Percentiles rank a stretch among this genome's conserved stretches.
These are phyloP conservation scores for Phtheirospermum japonicum DNA, from an alignment of 257 asterid species.

Conservation along the genomic window DNA sequence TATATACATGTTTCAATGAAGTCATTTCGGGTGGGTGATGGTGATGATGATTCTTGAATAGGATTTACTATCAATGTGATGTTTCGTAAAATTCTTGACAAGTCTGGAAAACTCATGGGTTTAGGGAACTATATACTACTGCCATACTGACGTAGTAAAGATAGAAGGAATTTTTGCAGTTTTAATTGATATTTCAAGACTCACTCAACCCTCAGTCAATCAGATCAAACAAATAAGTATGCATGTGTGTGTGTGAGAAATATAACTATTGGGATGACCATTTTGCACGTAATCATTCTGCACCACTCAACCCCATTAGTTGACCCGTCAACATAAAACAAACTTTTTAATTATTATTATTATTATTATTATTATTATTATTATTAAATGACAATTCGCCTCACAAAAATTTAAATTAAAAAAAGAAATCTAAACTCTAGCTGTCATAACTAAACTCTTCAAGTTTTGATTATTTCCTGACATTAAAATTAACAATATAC, in stretches of 20 bases:
- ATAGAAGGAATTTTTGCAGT: slow-evolving; percentile 30
- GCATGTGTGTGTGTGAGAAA: slow-evolving; percentile 11
- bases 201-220: slow-evolving; percentile 34
- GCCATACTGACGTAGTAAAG: slow-evolving; percentile 18
- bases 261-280: slow-evolving; percentile 30
- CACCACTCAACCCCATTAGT: slow-evolving; percentile 34
- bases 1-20: no score
- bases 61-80: slow-evolving; percentile 32
- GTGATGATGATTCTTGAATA: slow-evolving; percentile 14
- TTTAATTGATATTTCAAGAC: slow-evolving; percentile 30
- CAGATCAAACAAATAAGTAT: neutral
- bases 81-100: slow-evolving; percentile 23
- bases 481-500: no score
- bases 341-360: neutral
- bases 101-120: neutral
- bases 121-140: neutral
- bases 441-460: no score
- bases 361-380: no score
- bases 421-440: no score
- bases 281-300: slow-evolving; percentile 45
- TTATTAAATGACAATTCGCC: no score
- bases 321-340: slow-evolving; percentile 24
- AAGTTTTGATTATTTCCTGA: no score
- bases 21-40: no score
- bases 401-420: no score